Conservation (phyloP, 2,329 filamentous ascomycete genomes). For the Hypoxylon sp. region DNA sequence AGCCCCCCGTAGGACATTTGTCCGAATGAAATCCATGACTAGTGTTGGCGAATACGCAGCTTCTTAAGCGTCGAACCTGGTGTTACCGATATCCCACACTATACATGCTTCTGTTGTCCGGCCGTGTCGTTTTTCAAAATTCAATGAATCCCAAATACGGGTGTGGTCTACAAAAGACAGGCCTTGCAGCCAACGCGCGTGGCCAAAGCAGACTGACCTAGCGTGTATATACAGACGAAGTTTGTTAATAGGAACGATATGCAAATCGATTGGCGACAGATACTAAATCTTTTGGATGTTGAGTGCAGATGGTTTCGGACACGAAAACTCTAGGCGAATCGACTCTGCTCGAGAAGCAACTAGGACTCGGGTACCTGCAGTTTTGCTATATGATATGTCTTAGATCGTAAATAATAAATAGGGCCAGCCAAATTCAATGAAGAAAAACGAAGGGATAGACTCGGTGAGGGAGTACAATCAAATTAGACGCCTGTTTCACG, state of each 20-base stretch:
- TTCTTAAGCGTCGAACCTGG: constrained; percentile 33
- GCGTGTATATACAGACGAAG: constrained; percentile 25
- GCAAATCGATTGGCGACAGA: constrained; percentile 31
- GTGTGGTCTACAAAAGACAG: constrained; percentile 1
- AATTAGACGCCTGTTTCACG: constrained; percentile 34
- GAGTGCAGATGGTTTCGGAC: constrained; percentile 43
- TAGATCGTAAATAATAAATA: constrained; percentile 38
- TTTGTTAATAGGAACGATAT: constrained; percentile 5
- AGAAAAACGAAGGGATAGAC: constrained; percentile 33
- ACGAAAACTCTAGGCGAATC: constrained; percentile 46
- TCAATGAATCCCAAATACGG: constrained; percentile 10
- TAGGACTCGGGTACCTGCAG: constrained; percentile 42
- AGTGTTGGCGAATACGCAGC: constrained; percentile 14
- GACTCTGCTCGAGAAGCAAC: constrained; percentile 36
- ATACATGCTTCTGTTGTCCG: constrained; percentile 43
- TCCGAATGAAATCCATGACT: constrained; percentile 49
- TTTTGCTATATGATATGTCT: constrained; percentile 38
- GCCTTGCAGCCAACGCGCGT: constrained; percentile 20
- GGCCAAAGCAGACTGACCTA: constrained; percentile 26
- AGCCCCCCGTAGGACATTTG: constrained; percentile 43
- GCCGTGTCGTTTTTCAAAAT: constrained; percentile 12
- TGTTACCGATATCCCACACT: constrained; percentile 39
- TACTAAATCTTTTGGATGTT: constrained; percentile 29
- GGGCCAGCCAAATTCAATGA: constrained; percentile 42
- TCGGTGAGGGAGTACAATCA: constrained; percentile 18